Percentiles rank a stretch among this genome's conserved stretches.
These are phyloP conservation scores for Claviceps maximensis DNA, from an alignment of 2,329 filamentous ascomycete genomes.

Conservation along the genomic window DNA sequence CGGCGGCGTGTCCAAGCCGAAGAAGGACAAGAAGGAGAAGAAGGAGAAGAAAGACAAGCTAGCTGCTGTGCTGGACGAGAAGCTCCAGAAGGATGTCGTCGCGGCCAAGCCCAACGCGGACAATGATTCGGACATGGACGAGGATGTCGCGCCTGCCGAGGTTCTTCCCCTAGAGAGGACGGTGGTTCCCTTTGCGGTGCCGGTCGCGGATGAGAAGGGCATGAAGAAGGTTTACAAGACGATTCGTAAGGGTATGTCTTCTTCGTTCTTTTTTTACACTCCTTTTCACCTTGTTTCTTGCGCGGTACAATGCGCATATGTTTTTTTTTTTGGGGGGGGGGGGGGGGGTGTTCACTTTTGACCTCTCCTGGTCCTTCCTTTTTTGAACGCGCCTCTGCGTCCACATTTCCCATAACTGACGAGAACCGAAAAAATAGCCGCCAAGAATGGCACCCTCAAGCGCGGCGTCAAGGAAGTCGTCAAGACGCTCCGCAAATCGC, in stretches of 20 bases:
- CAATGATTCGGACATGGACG: constrained; percentile 32
- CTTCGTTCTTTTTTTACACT: constrained; percentile 1
- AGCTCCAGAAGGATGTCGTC: constrained; percentile 43
- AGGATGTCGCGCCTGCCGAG: constrained; percentile 28
- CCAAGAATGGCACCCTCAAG: constrained; percentile 90
- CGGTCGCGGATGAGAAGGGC: constrained; percentile 66
- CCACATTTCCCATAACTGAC: no score
- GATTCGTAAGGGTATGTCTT: constrained; percentile 38
- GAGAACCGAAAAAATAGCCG: constrained; percentile 42
- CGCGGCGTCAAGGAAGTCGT: constrained; percentile 98
- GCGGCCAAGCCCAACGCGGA: constrained; percentile 28
- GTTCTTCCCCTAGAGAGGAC: constrained; percentile 34
- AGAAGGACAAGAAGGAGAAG: constrained; percentile 52
- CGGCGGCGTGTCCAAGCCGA: constrained; percentile 38
- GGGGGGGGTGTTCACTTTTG: no score
- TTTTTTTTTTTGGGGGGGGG: background rate
- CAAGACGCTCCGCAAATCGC: constrained; percentile 91
- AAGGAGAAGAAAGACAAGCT: constrained; percentile 66
- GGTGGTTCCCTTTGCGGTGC: constrained; percentile 72
- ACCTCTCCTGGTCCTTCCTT: no score
- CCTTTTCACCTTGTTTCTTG: background rate
- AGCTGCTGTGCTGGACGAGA: constrained; percentile 49
- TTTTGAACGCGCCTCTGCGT: no score
- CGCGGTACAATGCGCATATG: background rate
- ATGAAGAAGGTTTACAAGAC: constrained; percentile 49